Evolutionary conservation across 1,284 basidiomycete species (phyloP), one percentile per base, ranked within the genome.

Genomic region (Austroboletus novae-zelandiae): DNA sequence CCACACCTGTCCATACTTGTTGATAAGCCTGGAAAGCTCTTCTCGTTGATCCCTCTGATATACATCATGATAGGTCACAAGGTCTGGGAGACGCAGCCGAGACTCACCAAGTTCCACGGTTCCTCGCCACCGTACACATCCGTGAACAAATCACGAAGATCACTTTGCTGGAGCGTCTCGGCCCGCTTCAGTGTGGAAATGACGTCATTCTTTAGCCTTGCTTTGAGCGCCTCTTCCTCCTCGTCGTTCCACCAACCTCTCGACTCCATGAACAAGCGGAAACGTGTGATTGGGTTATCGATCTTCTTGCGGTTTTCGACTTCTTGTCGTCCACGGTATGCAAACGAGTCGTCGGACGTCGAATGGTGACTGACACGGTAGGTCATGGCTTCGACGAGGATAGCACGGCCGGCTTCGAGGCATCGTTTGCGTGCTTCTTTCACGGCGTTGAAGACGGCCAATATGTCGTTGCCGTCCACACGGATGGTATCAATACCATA

Each of bases 281-380:
- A 91, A 34, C 95, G 85, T 42, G 81, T 78, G 51, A 95, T 82
- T 1, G 94, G 94, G 66, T 95, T 95, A 60, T 96, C 93, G 46
- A 93, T 83, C 35, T 87, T 83, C 67, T 89, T 91, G 64, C 87
- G 80, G 62, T 92, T 86, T 67, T 94, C 88, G 20, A 95, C 93
- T 65, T 94, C 93, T 52, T 89, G 81, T 10, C 87, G 79, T 1
- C 89, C 78, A 35, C 92, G 83, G 69, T 97, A 97, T 25, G 92
- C 92, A 61, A 89, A 92, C 15, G 91, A 94, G 69, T 97, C 94
- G 66, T 97, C 94, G 11, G 91, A 94, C 0, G 94, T 97, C 14
- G 91, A 94, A 68, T 97, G 94, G 66, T 97, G 94, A n/a, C 94
- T 90, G 5, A 97, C 86, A 20, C 93, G 83, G 66, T 96, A 96